These are phyloP conservation scores for Magnolia changhungtana DNA, from an alignment of 164 flowering plant genomes.

Conservation along the genomic window DNA sequence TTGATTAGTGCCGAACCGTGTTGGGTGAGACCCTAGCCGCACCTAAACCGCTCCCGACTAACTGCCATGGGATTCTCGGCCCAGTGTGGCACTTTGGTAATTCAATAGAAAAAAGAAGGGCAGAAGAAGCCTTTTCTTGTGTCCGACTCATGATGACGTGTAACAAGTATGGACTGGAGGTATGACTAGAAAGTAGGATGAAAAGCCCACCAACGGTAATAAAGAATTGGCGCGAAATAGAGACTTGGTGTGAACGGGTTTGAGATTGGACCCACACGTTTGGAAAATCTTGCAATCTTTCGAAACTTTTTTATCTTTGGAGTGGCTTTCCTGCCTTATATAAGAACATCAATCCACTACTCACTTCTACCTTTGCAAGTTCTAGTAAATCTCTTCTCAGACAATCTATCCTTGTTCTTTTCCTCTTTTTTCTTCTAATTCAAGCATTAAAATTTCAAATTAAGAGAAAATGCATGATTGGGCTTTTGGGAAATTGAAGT, in stretches of 20 bases:
- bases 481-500: constrained; percentile 20
- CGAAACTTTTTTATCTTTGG: not conserved
- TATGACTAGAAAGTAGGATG: not conserved
- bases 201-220: not conserved
- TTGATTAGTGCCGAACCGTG: too few species aligned
- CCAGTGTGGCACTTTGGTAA: not conserved
- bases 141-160: not conserved
- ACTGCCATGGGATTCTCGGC: not conserved
- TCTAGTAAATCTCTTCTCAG: not conserved
- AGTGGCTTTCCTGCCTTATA: not conserved
- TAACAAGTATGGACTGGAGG: not conserved
- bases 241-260: not conserved
- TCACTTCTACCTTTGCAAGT: too few species aligned
- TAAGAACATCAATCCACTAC: not conserved
- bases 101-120: too few species aligned
- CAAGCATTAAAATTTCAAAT: constrained; percentile 11
- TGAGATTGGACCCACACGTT: not conserved
- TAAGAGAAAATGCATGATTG: constrained; percentile 19
- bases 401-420: not conserved
- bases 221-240: not conserved
- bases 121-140: not conserved
- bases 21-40: too few species aligned
- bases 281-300: not conserved
- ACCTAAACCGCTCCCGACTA: too few species aligned
- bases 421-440: too few species aligned